Evolutionary conservation across 768 basidiomycete species (phyloP), one percentile per base, ranked within the genome.

Genomic region (Gloeophyllum trabeum): DNA sequence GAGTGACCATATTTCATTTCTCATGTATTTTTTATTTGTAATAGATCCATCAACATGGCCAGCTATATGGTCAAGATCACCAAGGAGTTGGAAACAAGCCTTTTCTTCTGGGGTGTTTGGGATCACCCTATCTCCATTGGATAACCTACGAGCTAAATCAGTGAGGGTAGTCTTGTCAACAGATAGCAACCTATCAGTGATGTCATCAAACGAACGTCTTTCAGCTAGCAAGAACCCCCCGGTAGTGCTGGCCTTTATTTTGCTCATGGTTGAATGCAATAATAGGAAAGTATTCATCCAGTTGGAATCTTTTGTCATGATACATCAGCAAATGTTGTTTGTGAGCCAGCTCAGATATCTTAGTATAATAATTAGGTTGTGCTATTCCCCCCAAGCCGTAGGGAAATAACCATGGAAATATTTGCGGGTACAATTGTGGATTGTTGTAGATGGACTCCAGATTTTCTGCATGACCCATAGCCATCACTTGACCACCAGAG

Each of bases 1-100:
- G 23, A 48, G 23, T 12, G 48, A 39, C 46, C 46, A 47, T 4
- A 50, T 50, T 41, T 64, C 58, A 43, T 55, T 54, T n/a, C 58
- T 12, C 55, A 57, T 53, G 13, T 25, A 20, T 24, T 34, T 39
- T 22, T 37, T 6, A 20, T 22, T 47, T 7, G 43, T 47, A 7
- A 24, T 30, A 4, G 46, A 47, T 5, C 43, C 46, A 35, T 28
- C 25, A 18, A 44, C 43, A 26, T 35, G 46, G 21, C 28, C 26
- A 16, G 14, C 30, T 4, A 47, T 26, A 32, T 26, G 41, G 21
- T 47, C 43, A 21, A 47, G 28, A 41, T 41, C 39, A 3, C 16
- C n/a, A n/a, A 24, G 36, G 30, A 35, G 34, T 40, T 14, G 24
- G 14, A 30, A 46, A 12, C 38, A 40, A 18, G 16, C 24, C 37